Conservation (phyloP, 768 basidiomycete species). For the Rhizopogon vesiculosus region DNA sequence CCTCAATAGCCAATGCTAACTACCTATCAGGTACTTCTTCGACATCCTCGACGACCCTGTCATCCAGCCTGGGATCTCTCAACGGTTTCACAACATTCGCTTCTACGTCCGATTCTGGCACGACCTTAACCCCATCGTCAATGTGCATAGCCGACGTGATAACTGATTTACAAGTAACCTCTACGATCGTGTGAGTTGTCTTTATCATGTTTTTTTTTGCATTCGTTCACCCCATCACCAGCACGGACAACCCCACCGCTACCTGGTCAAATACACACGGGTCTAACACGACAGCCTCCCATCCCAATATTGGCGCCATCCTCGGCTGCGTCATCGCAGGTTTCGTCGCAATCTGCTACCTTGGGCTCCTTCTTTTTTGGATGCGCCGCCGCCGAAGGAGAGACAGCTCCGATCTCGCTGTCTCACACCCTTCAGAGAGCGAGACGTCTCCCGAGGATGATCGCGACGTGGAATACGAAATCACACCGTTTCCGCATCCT, state of each 20-base stretch:
- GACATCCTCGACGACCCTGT: too few species aligned
- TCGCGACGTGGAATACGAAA: slow-evolving; percentile 23
- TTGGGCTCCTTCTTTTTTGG: slow-evolving; percentile 26
- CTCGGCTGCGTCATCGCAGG: slow-evolving; percentile 50
- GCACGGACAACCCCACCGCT: slow-evolving; percentile 3
- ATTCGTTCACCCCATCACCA: not conserved
- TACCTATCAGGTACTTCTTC: too few species aligned
- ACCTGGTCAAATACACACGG: slow-evolving; percentile 12
- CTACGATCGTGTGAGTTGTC: slow-evolving; percentile 17
- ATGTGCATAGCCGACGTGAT: not conserved
- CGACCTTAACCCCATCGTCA: not conserved
- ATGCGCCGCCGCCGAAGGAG: slow-evolving; percentile 16
- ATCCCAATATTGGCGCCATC: slow-evolving; percentile 32
- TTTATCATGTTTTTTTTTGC: not conserved
- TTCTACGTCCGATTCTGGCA: too few species aligned
- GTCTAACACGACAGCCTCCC: slow-evolving; percentile 13
- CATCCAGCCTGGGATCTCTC: too few species aligned
- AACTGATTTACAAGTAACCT: not conserved
- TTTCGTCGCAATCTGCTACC: slow-evolving; percentile 20
- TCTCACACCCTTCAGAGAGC: slow-evolving; percentile 19
- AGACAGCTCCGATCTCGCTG: slow-evolving; percentile 41
- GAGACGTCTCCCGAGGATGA: slow-evolving; percentile 23
- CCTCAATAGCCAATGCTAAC: too few species aligned
- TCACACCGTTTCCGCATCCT: slow-evolving; percentile 13
- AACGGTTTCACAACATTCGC: too few species aligned